Conservation (phyloP, 768 basidiomycete species). For the Candolleomyces efflorescens region DNA sequence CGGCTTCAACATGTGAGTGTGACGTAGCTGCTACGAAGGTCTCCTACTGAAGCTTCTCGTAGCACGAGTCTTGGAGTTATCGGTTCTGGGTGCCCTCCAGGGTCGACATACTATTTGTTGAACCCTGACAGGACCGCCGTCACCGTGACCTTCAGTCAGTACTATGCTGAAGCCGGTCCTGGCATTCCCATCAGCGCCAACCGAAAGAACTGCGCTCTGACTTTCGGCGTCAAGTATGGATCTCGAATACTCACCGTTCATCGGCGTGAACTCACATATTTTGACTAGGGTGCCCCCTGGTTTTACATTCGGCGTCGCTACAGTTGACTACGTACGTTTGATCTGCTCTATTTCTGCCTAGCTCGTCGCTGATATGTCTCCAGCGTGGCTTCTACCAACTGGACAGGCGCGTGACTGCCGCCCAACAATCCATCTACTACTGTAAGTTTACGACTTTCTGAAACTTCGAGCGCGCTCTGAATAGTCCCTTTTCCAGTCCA, state of each 20-base stretch:
- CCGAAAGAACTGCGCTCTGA: slow-evolving; percentile 21
- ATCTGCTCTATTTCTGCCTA: not conserved
- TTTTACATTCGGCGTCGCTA: not conserved
- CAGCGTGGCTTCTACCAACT: not conserved
- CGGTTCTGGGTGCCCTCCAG: slow-evolving; percentile 9
- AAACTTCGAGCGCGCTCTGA: too few species aligned
- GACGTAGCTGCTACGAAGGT: not conserved
- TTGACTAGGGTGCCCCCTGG: not conserved
- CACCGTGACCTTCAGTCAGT: slow-evolving; percentile 18
- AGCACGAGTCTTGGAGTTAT: slow-evolving; percentile 8
- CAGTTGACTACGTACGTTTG: not conserved
- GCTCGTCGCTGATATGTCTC: not conserved
- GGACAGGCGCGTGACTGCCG: slow-evolving; percentile 12
- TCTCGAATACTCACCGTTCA: too few species aligned
- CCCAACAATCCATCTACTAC: slow-evolving; percentile 23
- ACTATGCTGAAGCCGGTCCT: slow-evolving; percentile 17
- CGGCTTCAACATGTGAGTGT: slow-evolving; percentile 9
- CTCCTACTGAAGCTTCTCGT: not conserved
- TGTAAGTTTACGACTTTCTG: slow-evolving; percentile 9
- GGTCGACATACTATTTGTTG: slow-evolving; percentile 15
- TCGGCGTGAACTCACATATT: too few species aligned
- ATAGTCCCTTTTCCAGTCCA: not conserved
- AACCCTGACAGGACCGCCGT: slow-evolving; percentile 15
- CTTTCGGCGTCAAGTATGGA: slow-evolving; percentile 10
- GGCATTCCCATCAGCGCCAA: slow-evolving; percentile 15